A percentile compares a stretch with the other conserved stretches of the same genome.
Evolutionary conservation across 306 rosid genomes (phyloP).

Genomic region (Cucurbita argyrosperma): DNA sequence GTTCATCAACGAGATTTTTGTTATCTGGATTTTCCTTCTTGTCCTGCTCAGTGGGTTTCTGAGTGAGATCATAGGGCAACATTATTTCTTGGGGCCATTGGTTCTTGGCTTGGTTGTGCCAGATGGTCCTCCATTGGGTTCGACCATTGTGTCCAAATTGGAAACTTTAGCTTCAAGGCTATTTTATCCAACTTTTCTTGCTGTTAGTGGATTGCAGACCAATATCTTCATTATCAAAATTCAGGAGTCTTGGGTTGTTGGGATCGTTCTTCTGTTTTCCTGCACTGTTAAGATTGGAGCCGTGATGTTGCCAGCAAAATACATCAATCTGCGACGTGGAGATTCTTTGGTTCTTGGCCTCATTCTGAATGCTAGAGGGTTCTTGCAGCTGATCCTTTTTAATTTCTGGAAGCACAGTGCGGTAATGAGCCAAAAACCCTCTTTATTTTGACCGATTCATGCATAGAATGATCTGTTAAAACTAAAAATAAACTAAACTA

Average conservation of each 20-base stretch:
- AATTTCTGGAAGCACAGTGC: slow-evolving; percentile 23
- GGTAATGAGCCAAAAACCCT: slow-evolving; percentile 18
- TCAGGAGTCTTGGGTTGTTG: slow-evolving; percentile 10
- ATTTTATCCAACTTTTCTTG: slow-evolving; percentile 46
- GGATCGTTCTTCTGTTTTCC: slow-evolving; percentile 8
- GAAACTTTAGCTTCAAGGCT: slow-evolving; percentile 20
- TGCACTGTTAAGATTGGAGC: slow-evolving; percentile 28
- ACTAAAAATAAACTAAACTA: not conserved
- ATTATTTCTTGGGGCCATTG: slow-evolving; percentile 39
- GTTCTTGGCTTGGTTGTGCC: slow-evolving; percentile 40
- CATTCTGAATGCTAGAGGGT: slow-evolving; percentile 48
- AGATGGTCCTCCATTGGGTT: slow-evolving; percentile 53
- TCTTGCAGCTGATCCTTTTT: slow-evolving; percentile 31
- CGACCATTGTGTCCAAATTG: slow-evolving; percentile 24
- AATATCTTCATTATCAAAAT: slow-evolving; percentile 18
- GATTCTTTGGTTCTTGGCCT: slow-evolving; percentile 42
- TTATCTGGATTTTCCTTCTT: slow-evolving; percentile 10
- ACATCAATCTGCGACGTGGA: slow-evolving; percentile 7
- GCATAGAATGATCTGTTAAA: not conserved
- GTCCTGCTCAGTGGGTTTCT: slow-evolving; percentile 19
- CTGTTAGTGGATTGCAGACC: slow-evolving; percentile 37
- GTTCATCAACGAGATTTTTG: slow-evolving; percentile 8
- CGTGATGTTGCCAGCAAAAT: slow-evolving; percentile 34
- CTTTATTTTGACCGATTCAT: not conserved
- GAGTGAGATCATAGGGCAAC: slow-evolving; percentile 40